Evolutionary conservation across 139 green algal genomes (phyloP), one percentile per base, ranked within the genome.

Genomic region (Chlorella sp.): DNA sequence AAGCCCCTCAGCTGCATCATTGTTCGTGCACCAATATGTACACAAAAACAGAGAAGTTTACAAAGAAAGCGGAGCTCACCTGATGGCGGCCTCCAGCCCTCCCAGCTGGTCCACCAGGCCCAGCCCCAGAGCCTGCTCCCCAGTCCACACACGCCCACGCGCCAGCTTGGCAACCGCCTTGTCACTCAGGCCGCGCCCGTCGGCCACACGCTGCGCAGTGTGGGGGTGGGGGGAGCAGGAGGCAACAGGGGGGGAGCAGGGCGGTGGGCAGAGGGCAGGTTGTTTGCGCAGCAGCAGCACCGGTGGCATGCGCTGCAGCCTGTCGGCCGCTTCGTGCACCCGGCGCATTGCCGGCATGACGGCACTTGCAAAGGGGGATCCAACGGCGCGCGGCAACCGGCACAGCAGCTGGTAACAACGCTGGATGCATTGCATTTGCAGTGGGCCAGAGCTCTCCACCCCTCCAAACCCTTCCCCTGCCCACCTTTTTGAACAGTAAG

Each of bases 101-200:
- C 97, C 97, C 75, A 99, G 85, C n/a, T 90, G 91, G 88, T 99
- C 97, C 26, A 99, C 95, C 88, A 99, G 91, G 9, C 96, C 91
- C 26, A 87, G 68, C 87, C 94, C 76, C 39, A 95, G 82, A 7
- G 97, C 97, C 79, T 90, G 85, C 37, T 76, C 71, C 18, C 97
- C 97, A 11, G 94, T 95, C 97, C 97, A 99, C 42, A 99, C 97
- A 9, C 97, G 93, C 21, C 97, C 97, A 92, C 98, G 96, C 61
- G 89, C 91, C 34, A 91, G 73, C 32, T 34, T 34, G 22, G 53
- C 22, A 87, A 96, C 93, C 24, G 82, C 57, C 60, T 94, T 91
- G 3, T 90, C 64, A 34, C 42, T 22, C 92, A 95, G 94, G 78
- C 91, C 89, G 16, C 95, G 87, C 0, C 91, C 95, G 69, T 89